Evolutionary conservation across 306 rosid species (phyloP).

Genomic region (Urtica urens): DNA sequence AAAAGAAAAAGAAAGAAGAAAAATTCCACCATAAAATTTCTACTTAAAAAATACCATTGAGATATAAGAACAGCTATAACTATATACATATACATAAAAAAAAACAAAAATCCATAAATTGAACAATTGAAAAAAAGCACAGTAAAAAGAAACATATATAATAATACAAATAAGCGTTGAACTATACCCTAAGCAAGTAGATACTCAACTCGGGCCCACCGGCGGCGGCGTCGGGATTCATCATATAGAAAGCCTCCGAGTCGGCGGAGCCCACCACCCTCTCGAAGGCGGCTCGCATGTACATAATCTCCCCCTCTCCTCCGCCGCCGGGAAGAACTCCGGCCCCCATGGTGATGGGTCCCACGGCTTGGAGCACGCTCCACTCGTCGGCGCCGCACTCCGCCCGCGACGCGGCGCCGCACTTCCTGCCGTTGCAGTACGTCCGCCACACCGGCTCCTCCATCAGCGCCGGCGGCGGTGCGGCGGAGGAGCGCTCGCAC

Average conservation of each 20-base stretch:
- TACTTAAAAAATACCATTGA: too few species aligned
- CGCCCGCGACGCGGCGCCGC: constrained; percentile 43
- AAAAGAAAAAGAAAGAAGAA: too few species aligned
- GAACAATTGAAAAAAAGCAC: too few species aligned
- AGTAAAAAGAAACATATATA: too few species aligned
- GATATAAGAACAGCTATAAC: too few species aligned
- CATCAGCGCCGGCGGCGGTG: constrained; percentile 18
- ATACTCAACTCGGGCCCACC: constrained; percentile 86
- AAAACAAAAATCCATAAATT: too few species aligned
- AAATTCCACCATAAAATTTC: too few species aligned
- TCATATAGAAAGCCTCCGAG: constrained; percentile 85
- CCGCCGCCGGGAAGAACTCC: constrained; percentile 52
- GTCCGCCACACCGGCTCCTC: constrained; percentile 64
- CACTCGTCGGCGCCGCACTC: constrained; percentile 65
- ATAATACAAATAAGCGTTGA: too few species aligned
- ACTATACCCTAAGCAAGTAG: constrained; percentile 64
- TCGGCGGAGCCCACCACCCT: constrained; percentile 79
- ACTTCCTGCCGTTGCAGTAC: constrained; percentile 75
- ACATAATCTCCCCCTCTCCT: constrained; percentile 60
- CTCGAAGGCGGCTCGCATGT: constrained; percentile 84
- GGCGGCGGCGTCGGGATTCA: constrained; percentile 55
- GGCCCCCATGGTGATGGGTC: constrained; percentile 77
- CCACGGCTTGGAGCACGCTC: constrained; percentile 68
- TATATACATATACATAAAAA: too few species aligned
- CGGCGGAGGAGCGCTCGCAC: constrained; percentile 28